phyloP scores from a whole-genome alignment of 2,329 filamentous ascomycete species.

The Aspergillus japonicus region DNA sequence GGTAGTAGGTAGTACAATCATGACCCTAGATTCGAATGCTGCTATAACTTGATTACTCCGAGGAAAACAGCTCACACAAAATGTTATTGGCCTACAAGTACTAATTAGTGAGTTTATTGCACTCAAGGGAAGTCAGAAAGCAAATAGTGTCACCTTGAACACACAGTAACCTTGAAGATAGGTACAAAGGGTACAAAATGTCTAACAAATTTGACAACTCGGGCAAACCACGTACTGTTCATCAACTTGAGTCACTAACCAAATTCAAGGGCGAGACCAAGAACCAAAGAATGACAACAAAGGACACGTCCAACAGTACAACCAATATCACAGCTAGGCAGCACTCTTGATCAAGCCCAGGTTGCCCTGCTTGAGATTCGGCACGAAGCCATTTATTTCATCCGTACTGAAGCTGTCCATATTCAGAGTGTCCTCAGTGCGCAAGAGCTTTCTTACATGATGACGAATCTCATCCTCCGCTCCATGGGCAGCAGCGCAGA shows the following conservation, averaged over 20 bases:
- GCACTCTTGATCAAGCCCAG: neutral
- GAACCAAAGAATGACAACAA: neutral
- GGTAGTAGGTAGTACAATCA: too few species aligned
- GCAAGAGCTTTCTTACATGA: neutral
- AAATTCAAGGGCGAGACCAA: neutral
- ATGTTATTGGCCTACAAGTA: too few species aligned
- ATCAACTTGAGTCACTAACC: neutral
- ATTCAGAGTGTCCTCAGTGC: neutral
- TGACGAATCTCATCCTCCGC: neutral
- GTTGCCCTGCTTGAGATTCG: neutral
- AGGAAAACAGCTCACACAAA: too few species aligned
- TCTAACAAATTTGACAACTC: too few species aligned
- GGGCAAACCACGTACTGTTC: neutral
- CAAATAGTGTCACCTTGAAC: too few species aligned
- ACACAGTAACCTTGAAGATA: too few species aligned
- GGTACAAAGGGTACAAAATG: too few species aligned
- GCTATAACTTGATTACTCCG: rapidly evolving
- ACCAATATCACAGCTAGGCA: neutral
- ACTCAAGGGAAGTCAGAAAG: too few species aligned
- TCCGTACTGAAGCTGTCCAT: neutral
- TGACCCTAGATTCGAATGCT: too few species aligned
- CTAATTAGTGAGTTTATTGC: too few species aligned
- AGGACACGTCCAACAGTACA: neutral
- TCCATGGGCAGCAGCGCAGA: neutral
- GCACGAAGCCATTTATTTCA: neutral